Conservation (phyloP, 2,329 filamentous ascomycete genomes). For the Fusarium sp. region DNA sequence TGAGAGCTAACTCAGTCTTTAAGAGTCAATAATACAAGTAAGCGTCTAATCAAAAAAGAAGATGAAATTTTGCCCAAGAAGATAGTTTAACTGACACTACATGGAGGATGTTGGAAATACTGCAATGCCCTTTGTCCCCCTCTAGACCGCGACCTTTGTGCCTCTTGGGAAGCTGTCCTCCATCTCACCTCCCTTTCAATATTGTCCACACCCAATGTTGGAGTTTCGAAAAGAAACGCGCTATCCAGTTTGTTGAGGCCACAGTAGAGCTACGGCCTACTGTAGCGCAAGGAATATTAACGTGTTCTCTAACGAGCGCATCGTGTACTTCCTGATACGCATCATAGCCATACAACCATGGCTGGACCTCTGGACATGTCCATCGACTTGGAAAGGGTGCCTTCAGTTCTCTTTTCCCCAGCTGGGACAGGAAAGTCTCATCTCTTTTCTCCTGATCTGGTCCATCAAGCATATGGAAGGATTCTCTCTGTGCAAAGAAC, state of each 20-base stretch:
- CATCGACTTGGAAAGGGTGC: slow-evolving; percentile 67
- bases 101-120: neutral
- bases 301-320: neutral
- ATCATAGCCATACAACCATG: slow-evolving; percentile 74
- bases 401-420: slow-evolving; percentile 60
- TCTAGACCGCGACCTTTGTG: neutral
- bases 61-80: neutral
- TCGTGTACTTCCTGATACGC: slow-evolving; percentile 39
- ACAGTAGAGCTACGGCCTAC: neutral
- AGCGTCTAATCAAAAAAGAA: no score
- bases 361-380: slow-evolving; percentile 71
- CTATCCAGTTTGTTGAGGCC: neutral
- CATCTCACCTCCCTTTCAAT: neutral
- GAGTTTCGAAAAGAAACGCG: neutral
- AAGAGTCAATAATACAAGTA: neutral
- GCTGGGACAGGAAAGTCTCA: slow-evolving; percentile 64
- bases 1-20: no score
- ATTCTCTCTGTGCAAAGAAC: slow-evolving; percentile 52
- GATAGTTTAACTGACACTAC: neutral
- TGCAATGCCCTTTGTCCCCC: neutral
- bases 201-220: neutral
- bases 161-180: neutral
- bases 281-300: neutral
- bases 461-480: slow-evolving; percentile 59
- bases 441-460: slow-evolving; percentile 59